A percentile compares a stretch with the other conserved stretches of the same genome.
Conservation (phyloP, 1,284 basidiomycete species). For the Cystobasidium pallidum region DNA sequence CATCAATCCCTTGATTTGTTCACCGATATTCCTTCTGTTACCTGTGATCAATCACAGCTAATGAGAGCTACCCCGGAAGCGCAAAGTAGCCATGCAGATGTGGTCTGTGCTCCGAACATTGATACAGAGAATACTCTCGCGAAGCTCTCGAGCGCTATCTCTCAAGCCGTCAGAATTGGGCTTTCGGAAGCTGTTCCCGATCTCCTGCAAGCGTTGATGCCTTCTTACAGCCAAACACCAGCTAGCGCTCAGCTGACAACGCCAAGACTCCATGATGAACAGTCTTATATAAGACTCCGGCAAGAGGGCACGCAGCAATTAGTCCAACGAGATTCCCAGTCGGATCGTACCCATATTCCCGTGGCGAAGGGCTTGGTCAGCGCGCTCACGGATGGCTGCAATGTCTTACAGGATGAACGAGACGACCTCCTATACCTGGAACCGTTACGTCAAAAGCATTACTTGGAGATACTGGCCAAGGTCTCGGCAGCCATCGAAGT, state of each 20-base stretch:
- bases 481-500: background rate
- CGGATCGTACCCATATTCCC: too few species aligned
- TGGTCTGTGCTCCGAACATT: background rate
- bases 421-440: background rate
- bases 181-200: background rate
- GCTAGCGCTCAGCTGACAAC: background rate
- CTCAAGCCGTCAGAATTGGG: background rate
- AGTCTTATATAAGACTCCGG: too few species aligned
- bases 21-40: background rate
- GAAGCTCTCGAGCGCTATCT: background rate
- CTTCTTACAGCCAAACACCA: background rate
- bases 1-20: background rate
- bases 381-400: background rate
- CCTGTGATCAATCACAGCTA: background rate
- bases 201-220: background rate
- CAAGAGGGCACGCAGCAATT: too few species aligned
- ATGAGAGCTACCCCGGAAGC: conserved; percentile 26
- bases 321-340: too few species aligned
- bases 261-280: too few species aligned
- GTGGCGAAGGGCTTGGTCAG: too few species aligned
- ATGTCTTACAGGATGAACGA: background rate
- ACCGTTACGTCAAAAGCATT: background rate
- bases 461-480: background rate
- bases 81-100: conserved; percentile 11
- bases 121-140: background rate